phyloP scores from a whole-genome alignment of 306 rosid genomes.

The Citrullus amarus region DNA sequence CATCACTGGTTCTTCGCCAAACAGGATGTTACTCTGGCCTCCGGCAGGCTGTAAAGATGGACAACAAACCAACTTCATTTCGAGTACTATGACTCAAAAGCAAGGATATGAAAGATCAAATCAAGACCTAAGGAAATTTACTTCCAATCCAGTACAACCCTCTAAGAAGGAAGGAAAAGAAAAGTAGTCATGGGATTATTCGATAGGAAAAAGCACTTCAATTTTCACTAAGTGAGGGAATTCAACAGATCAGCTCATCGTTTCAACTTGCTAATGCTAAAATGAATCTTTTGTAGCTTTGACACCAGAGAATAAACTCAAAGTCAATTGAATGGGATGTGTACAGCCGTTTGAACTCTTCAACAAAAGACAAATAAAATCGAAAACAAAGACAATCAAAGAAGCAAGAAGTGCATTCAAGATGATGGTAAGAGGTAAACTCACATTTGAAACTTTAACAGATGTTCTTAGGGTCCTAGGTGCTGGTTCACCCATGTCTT shows the following conservation, averaged over 20 bases:
- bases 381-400: not conserved
- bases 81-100: not conserved
- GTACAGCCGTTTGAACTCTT: not conserved
- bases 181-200: not conserved
- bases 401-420: not conserved
- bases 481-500: slow-evolving; percentile 35
- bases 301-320: not conserved
- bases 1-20: slow-evolving; percentile 56
- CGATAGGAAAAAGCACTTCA: not conserved
- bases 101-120: not conserved
- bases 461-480: slow-evolving; percentile 49
- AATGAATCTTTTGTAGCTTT: not conserved
- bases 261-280: not conserved
- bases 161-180: not conserved
- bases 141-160: not conserved
- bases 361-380: not conserved
- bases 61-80: not conserved
- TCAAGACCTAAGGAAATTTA: not conserved
- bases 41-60: slow-evolving; percentile 66
- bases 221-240: not conserved
- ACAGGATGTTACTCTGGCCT: slow-evolving; percentile 82
- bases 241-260: not conserved
- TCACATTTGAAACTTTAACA: slow-evolving; percentile 90
- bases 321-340: not conserved
- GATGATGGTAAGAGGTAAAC: slow-evolving; percentile 14